Base-by-base conservation (phyloP, 352 stramenopile species). In the Phytophthora sojae region DNA sequence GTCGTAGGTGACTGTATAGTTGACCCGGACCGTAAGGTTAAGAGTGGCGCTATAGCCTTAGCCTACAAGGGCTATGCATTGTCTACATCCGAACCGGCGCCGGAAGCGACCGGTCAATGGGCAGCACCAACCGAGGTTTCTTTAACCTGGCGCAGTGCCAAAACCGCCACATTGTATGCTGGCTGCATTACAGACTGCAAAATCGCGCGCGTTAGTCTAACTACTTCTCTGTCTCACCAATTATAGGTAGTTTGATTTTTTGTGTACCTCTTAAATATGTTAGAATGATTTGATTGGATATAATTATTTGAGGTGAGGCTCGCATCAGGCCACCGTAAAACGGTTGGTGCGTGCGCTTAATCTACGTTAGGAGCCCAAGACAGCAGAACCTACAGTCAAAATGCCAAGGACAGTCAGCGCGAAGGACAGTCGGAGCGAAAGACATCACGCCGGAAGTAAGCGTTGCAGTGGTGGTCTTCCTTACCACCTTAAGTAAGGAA, bases 151-250 rank as follows among this genome's bases (percentile, higher is more conserved):
- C n/a, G n/a, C n/a, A n/a, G n/a, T n/a, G n/a, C n/a, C n/a, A n/a
- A n/a, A n/a, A n/a, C n/a, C n/a, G n/a, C n/a, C n/a, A n/a, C n/a
- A n/a, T n/a, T n/a, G n/a, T n/a, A n/a, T n/a, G n/a, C n/a, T n/a
- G n/a, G n/a, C n/a, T n/a, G n/a, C n/a, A n/a, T n/a, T n/a, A n/a
- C n/a, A n/a, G n/a, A n/a, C n/a, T n/a, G n/a, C n/a, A n/a, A n/a
- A n/a, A n/a, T n/a, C n/a, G n/a, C n/a, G n/a, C n/a, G n/a, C n/a
- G n/a, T n/a, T n/a, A n/a, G n/a, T n/a, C n/a, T n/a, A n/a, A n/a
- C n/a, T n/a, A 61, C 55, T 61, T 61, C 35, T 61, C 21, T 61
- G 37, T 52, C 37, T 12, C 55, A 61, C 32, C 5, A 61, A 39
- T 51, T 52, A 61, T 51, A 52, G 14, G 11, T 23, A 9, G 21